Conservation (phyloP, 805 yeast species). For the Candida argentea region DNA sequence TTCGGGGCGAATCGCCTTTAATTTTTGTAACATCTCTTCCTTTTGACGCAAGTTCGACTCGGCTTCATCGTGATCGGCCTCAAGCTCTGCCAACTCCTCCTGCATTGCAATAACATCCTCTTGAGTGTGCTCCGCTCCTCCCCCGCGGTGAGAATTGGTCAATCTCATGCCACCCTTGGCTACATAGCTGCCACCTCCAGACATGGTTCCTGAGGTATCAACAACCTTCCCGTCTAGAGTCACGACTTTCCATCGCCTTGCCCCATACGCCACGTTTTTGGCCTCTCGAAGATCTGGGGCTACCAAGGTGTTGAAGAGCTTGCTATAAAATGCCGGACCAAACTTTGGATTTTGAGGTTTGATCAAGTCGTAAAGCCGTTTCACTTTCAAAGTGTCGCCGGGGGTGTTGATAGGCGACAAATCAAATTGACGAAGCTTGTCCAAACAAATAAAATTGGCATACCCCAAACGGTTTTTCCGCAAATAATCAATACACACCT, state of each 20-base stretch:
- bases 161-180: slow-evolving; percentile 71
- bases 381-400: slow-evolving; percentile 46
- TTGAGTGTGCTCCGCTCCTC: slow-evolving; percentile 33
- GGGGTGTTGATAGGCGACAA: slow-evolving; percentile 58
- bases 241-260: slow-evolving; percentile 76
- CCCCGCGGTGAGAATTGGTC: slow-evolving; percentile 22
- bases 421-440: slow-evolving; percentile 59
- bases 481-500: slow-evolving; percentile 63
- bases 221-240: slow-evolving; percentile 87
- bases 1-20: slow-evolving; percentile 62
- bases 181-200: slow-evolving; percentile 83
- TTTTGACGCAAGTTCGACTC: slow-evolving; percentile 46
- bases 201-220: slow-evolving; percentile 89
- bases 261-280: slow-evolving; percentile 77
- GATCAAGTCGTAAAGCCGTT: slow-evolving; percentile 79
- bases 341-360: slow-evolving; percentile 57
- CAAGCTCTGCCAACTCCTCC: slow-evolving; percentile 41
- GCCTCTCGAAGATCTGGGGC: slow-evolving; percentile 75
- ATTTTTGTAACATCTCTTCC: slow-evolving; percentile 44
- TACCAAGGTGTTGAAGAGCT: slow-evolving; percentile 78
- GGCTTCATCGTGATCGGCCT: slow-evolving; percentile 40
- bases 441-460: slow-evolving; percentile 76
- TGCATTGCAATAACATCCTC: slow-evolving; percentile 48
- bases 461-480: slow-evolving; percentile 79
- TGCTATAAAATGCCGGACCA: slow-evolving; percentile 83